Evolutionary conservation across 208 protist species (phyloP).

Genomic region (Lotmaria passim): DNA sequence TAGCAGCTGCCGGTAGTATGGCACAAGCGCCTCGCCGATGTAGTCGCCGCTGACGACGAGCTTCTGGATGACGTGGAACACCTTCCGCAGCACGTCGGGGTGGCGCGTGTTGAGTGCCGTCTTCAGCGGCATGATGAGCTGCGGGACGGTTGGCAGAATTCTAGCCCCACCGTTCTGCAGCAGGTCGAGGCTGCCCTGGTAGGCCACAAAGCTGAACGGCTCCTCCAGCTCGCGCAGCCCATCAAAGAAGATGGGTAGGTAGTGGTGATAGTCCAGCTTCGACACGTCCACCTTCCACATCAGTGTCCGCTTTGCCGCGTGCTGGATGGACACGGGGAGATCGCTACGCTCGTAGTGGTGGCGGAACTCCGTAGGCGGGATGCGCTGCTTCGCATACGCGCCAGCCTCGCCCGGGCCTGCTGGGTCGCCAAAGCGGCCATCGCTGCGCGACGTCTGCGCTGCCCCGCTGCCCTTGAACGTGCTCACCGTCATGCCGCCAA

Average conservation of each 20-base stretch:
- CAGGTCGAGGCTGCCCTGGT: slow-evolving; percentile 95
- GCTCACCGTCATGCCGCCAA: slow-evolving; percentile 83
- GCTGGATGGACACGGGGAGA: slow-evolving; percentile 96
- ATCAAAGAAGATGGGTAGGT: slow-evolving; percentile 99
- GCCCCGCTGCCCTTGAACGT: slow-evolving; percentile 70
- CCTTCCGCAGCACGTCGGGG: slow-evolving; percentile 93
- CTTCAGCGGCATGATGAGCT: slow-evolving; percentile 99
- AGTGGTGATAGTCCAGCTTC: slow-evolving; percentile 99
- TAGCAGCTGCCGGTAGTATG: slow-evolving; percentile 99
- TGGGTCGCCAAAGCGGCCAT: slow-evolving; percentile 81
- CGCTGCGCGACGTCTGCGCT: slow-evolving; percentile 42
- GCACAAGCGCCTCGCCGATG: slow-evolving; percentile 97
- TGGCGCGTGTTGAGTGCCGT: slow-evolving; percentile 97
- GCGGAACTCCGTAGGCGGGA: slow-evolving; percentile 95
- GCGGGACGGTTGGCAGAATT: slow-evolving; percentile 98
- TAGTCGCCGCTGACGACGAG: slow-evolving; percentile 95
- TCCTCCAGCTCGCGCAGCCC: slow-evolving; percentile 97
- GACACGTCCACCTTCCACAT: slow-evolving; percentile 97
- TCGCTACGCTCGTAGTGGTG: slow-evolving; percentile 98
- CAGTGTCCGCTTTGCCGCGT: slow-evolving; percentile 92
- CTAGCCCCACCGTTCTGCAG: slow-evolving; percentile 94
- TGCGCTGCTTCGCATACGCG: slow-evolving; percentile 70
- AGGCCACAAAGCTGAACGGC: slow-evolving; percentile 96
- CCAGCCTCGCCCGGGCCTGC: slow-evolving; percentile 73
- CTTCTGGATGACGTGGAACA: slow-evolving; percentile 97